Base-by-base conservation (phyloP, 2,329 filamentous ascomycete genomes). In the Trichoderma semiorbis region DNA sequence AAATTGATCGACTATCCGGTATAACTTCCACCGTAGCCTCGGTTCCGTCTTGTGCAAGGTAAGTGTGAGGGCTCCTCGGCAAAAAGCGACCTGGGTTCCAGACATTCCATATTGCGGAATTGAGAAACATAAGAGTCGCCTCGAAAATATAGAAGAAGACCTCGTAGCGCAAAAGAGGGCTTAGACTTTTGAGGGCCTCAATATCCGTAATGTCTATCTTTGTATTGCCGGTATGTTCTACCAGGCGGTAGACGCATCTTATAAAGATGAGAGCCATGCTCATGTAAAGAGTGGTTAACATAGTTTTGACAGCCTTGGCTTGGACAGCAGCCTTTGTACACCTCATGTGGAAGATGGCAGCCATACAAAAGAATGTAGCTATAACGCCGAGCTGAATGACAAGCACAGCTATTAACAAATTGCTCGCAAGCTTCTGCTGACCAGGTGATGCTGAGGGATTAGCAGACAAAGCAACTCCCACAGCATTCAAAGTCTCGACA, bases 201-300 rank as follows among this genome's bases (percentile, higher is more conserved):
- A 65, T 24, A 14, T 55, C n/a, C 24, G 12, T 21, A 18, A 65
- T 24, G 16, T 65, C 63, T 18, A 65, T 32, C 43, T 53, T 65
- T 55, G 63, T 65, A 55, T 65, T 53, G 14, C 63, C 63, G 7
- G 63, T 65, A 53, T 65, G 63, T n/a, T 65, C 63, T 18, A 65
- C 63, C 21, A 65, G 63, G 12, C 63, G 63, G 21, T 65, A 65
- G 43, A 65, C 4, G 10, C 63, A 65, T 36, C 63, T 65, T 65
- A 65, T 65, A 30, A 65, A 55, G 43, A 65, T 65, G 8, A 65
- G 43, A 7, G 43, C 26, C 63, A 65, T 65, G 8, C 63, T 65
- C 63, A 55, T 24, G 7, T 65, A 65, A 34, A 65, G 43, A 14
- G 43, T 65, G 18, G 5, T 10, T n/a, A 65, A 7, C 6, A 65